Percentiles rank a stretch among this genome's conserved stretches.
Evolutionary conservation across 495 filamentous ascomycete genomes (phyloP).

Genomic region (Daldinia vernicosa): DNA sequence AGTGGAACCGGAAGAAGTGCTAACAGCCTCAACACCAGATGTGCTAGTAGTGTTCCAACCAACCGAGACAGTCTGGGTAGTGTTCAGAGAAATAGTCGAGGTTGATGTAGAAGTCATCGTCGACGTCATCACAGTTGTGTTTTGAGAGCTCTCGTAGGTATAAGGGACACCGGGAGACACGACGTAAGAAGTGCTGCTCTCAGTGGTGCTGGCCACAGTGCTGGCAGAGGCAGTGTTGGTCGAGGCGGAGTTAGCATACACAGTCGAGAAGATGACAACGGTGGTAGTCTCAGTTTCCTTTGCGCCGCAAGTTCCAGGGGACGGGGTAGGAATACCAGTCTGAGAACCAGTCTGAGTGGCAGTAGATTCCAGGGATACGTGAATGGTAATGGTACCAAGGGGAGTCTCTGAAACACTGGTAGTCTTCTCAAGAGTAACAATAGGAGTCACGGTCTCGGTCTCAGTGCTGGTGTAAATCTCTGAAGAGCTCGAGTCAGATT

Average conservation of each 20-base stretch:
- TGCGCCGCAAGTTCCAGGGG: conserved; percentile 11
- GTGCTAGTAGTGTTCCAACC: conserved; percentile 8
- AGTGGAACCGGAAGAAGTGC: conserved; percentile 3
- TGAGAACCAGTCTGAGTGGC: background rate
- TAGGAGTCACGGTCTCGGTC: conserved; percentile 25
- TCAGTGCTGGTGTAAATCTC: conserved; percentile 22
- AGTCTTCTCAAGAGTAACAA: conserved; percentile 21
- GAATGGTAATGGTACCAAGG: conserved; percentile 15
- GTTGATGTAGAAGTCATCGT: conserved; percentile 1
- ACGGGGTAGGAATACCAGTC: conserved; percentile 9
- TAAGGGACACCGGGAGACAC: background rate
- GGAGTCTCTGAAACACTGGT: conserved; percentile 13
- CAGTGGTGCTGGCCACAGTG: background rate
- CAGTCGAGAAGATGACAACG: conserved; percentile 34
- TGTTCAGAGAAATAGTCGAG: conserved; percentile 10
- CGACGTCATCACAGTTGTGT: background rate
- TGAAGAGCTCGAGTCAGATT: background rate
- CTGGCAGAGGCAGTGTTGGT: background rate
- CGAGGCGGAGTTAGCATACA: conserved; percentile 3
- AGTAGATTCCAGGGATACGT: background rate
- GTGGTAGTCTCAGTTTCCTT: conserved; percentile 30
- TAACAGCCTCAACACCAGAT: background rate
- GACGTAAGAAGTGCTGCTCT: background rate
- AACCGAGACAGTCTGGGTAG: conserved; percentile 2
- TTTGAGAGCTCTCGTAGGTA: background rate